Conservation (phyloP, 306 rosid species). For the Psophocarpus tetragonolobus region DNA sequence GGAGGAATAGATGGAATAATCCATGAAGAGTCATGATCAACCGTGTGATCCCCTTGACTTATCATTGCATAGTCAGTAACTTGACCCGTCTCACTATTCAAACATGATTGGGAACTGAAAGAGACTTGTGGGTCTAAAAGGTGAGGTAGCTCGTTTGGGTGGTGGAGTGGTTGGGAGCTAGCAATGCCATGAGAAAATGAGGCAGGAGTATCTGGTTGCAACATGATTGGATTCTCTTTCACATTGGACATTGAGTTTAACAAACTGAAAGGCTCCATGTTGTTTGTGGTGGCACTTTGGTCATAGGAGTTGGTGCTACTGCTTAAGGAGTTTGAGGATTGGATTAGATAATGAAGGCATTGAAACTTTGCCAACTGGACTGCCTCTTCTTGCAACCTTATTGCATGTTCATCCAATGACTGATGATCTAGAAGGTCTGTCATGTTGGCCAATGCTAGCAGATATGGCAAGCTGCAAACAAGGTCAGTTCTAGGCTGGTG, state of each 20-base stretch:
- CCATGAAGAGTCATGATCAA: conserved; percentile 45
- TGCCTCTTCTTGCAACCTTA: conserved; percentile 56
- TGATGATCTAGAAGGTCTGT: conserved; percentile 50
- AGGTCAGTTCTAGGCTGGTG: conserved; percentile 89
- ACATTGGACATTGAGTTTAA: conserved; percentile 42
- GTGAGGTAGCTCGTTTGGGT: conserved; percentile 45
- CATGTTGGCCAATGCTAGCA: conserved; percentile 68
- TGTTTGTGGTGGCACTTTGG: conserved; percentile 38
- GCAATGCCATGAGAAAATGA: conserved; percentile 45
- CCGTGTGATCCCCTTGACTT: conserved; percentile 51
- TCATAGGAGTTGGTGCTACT: conserved; percentile 42
- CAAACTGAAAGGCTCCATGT: conserved; percentile 44
- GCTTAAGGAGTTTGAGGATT: conserved; percentile 38
- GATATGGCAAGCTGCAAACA: conserved; percentile 59
- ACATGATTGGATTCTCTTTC: conserved; percentile 37
- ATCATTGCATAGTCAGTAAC: conserved; percentile 47
- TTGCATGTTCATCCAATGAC: conserved; percentile 50
- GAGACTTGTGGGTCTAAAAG: conserved; percentile 68
- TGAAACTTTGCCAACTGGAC: conserved; percentile 60
- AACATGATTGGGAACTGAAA: conserved; percentile 61
- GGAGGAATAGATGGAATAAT: conserved; percentile 44
- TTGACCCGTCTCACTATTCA: conserved; percentile 51
- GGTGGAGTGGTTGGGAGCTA: conserved; percentile 75
- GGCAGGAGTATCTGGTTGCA: conserved; percentile 30
- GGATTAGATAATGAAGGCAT: conserved; percentile 57